Evolutionary conservation across 345 rosid genomes (phyloP), one percentile per base, ranked within the genome.

Genomic region (Salix dunnii): DNA sequence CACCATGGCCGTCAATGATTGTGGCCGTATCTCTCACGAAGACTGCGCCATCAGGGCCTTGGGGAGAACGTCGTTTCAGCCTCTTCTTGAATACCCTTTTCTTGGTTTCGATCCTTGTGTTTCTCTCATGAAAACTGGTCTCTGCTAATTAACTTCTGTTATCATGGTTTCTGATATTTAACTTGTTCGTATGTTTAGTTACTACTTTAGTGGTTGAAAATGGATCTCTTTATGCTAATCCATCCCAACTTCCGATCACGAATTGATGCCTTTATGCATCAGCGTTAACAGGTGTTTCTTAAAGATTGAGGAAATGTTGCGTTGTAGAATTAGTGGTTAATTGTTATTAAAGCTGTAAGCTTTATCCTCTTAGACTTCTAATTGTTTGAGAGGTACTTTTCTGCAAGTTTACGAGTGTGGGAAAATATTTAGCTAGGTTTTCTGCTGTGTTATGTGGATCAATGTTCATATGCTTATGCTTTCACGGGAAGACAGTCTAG

Each of bases 1-100:
- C 76, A 88, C 94, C 70, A 92, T 91, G 91, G 76, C 82, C 18
- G 81, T 90, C 80, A 92, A 91, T 82, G 85, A 92, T 74, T 92
- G 91, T 83, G 67, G 78, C 51, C 58, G 63, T 7, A 86, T 84
- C 81, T 91, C 96, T 46, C 79, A 78, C 53, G 93, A 84, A 2
- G 89, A 89, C n/a, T n/a, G n/a, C n/a, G n/a, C n/a, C n/a, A n/a
- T n/a, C n/a, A n/a, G n/a, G n/a, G n/a, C n/a, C n/a, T n/a, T n/a
- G n/a, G 86, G 91, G 5, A 82, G 86, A 76, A 76, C 86, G 73
- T 88, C 95, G 25, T 93, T 93, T 49, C 99, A 95, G 84, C 97
- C 91, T 38, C 84, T 93, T 76, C 79, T 87, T 13, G 96, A 95
- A 86, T 93, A 93, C 80, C 99, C 96, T 69, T 81, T 93, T 40